Conservation (phyloP, 2,329 filamentous ascomycete species). For the Nigrograna mackinnonii region DNA sequence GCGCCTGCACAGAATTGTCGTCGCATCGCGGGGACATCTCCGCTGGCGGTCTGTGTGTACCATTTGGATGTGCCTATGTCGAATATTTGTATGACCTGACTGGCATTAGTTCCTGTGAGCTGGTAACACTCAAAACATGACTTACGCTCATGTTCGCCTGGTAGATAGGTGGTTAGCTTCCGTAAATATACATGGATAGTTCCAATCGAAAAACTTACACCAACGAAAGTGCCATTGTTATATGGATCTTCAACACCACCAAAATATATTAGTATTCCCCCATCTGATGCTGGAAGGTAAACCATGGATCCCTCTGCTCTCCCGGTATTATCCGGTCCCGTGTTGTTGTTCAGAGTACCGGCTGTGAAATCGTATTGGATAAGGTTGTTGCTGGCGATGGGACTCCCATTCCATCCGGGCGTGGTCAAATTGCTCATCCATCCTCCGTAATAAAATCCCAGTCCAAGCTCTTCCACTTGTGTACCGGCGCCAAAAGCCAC, state of each 20-base stretch:
- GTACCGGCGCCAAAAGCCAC: slow-evolving; percentile 62
- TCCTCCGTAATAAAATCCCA: slow-evolving; percentile 66
- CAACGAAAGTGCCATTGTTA: slow-evolving; percentile 51
- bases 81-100: slow-evolving; percentile 60
- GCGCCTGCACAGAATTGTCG: slow-evolving; percentile 65
- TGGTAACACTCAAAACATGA: too few species aligned
- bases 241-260: slow-evolving; percentile 59
- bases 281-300: slow-evolving; percentile 63
- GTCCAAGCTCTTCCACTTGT: slow-evolving; percentile 56
- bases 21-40: slow-evolving; percentile 56
- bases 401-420: slow-evolving; percentile 54
- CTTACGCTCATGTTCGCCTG: slow-evolving; percentile 42
- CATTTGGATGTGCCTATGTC: slow-evolving; percentile 63
- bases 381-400: slow-evolving; percentile 55
- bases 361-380: slow-evolving; percentile 61
- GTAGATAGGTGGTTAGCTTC: background rate
- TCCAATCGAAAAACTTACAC: slow-evolving; percentile 15
- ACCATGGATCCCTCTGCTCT: slow-evolving; percentile 65
- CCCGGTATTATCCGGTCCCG: slow-evolving; percentile 55
- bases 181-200: background rate
- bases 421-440: slow-evolving; percentile 61
- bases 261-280: slow-evolving; percentile 64
- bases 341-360: slow-evolving; percentile 57
- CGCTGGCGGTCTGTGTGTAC: slow-evolving; percentile 62
- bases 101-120: too few species aligned